Base-by-base conservation (phyloP, 768 basidiomycete genomes). In the Albatrellus ellisii region DNA sequence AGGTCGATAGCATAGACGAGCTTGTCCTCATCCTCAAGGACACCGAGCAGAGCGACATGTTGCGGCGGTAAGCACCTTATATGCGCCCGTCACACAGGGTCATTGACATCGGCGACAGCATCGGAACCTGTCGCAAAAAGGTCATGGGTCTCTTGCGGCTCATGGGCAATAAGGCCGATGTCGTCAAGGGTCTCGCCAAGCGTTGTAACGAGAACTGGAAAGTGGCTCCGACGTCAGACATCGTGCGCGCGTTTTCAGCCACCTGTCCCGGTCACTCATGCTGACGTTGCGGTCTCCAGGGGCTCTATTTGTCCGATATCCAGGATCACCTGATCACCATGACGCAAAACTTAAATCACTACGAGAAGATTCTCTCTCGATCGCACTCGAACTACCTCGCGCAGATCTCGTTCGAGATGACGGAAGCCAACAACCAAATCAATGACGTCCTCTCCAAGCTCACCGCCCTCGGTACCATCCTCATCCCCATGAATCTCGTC, bases 151-250 rank as follows among this genome's bases (percentile, higher is more conserved):
- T 99, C 22, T 60, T 99, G 42, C 66, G 95, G 48, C 65, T 99
- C 42, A 98, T 99, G 94, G 95, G 95, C 20, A 98, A 95, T 63
- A 99, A 99, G 66, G 95, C 95, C 41, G 95, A 99, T 58, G 95
- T 99, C 49, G 95, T 99, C 49, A 99, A 99, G 59, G 95, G 95
- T 8, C 67, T 98, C 33, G 95, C 95, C 18, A 99, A 99, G 64
- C 69, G 94, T 50, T 97, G 94, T 59, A 95, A 97, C 56, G 94
- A 98, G 63, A 90, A 98, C 54, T 98, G 94, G 95, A 78, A 89
- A 46, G 86, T 98, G 10, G 94, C 95, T 8, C 95, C 95, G 0
- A 97, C 94, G 42, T 88, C 87, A 6, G 95, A 99, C 57, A 98
- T 99, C 48, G 90, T 89, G 50, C 54, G 73, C 63, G 29, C 14